Percentiles rank a stretch among this genome's conserved stretches.
Evolutionary conservation across 805 yeast species (phyloP).

Genomic region (Kazachstania bromeliacearum): DNA sequence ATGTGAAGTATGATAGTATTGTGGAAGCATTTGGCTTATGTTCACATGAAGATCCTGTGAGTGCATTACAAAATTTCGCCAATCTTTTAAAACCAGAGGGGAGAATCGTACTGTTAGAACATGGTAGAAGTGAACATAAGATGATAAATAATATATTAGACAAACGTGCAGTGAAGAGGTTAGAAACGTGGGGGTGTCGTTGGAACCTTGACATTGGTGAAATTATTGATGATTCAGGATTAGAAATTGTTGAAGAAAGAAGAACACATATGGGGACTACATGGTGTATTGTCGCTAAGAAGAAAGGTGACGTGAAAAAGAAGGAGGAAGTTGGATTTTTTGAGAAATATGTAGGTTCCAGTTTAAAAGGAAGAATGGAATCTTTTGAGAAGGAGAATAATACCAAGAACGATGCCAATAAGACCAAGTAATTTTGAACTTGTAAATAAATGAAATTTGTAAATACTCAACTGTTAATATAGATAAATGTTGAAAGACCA

Average conservation of each 20-base stretch:
- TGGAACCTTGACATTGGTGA: slow-evolving; percentile 95
- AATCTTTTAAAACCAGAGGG: slow-evolving; percentile 79
- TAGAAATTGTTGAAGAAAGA: slow-evolving; percentile 71
- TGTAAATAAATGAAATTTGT: not conserved
- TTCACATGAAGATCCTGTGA: slow-evolving; percentile 88
- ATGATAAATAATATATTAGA: slow-evolving; percentile 75
- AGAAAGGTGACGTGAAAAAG: slow-evolving; percentile 51
- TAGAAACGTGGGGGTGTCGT: slow-evolving; percentile 92
- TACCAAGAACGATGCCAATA: not conserved
- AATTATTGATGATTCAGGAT: slow-evolving; percentile 70
- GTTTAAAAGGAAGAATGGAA: slow-evolving; percentile 24
- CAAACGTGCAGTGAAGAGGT: slow-evolving; percentile 69
- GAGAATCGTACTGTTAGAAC: slow-evolving; percentile 77
- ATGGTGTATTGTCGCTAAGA: slow-evolving; percentile 72
- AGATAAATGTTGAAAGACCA: no score
- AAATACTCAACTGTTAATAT: not conserved
- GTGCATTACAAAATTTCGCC: slow-evolving; percentile 66
- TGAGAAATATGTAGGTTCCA: slow-evolving; percentile 40
- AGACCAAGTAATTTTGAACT: not conserved
- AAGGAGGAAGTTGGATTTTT: slow-evolving; percentile 39
- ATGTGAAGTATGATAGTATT: slow-evolving; percentile 76
- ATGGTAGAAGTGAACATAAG: slow-evolving; percentile 78
- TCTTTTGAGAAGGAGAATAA: slow-evolving; percentile 2
- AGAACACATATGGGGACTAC: slow-evolving; percentile 89
- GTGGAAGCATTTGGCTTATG: slow-evolving; percentile 93